Evolutionary conservation across 2,329 filamentous ascomycete species (phyloP).

Genomic region (Acrocalymma vagum): DNA sequence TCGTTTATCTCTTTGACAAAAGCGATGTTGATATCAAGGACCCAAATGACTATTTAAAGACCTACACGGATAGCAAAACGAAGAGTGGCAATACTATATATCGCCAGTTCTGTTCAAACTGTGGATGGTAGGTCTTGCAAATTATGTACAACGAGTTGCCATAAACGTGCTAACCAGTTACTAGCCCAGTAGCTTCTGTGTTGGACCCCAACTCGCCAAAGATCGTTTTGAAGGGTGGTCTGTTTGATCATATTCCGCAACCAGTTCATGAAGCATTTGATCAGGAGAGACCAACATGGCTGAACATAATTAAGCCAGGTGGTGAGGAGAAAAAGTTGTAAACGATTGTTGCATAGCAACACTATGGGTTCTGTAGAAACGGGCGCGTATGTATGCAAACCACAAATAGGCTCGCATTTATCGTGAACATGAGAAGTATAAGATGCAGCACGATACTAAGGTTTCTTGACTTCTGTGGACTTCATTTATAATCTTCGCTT

Average conservation of each 20-base stretch:
- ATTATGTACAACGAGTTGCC: neutral
- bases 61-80: conserved; percentile 36
- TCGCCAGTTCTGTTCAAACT: conserved; percentile 39
- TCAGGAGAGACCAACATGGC: conserved; percentile 31
- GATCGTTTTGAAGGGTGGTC: conserved; percentile 33
- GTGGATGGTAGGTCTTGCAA: conserved; percentile 30
- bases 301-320: conserved; percentile 27
- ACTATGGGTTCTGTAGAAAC: too few species aligned
- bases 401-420: too few species aligned
- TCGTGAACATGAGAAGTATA: too few species aligned
- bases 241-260: conserved; percentile 32
- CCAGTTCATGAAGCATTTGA: conserved; percentile 25
- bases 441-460: too few species aligned
- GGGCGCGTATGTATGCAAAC: too few species aligned
- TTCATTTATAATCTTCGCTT: too few species aligned
- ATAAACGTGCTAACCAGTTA: conserved; percentile 2
- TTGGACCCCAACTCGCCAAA: conserved; percentile 19
- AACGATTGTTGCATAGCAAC: too few species aligned
- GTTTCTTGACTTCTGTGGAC: too few species aligned
- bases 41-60: conserved; percentile 26
- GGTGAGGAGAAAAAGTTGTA: too few species aligned
- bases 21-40: conserved; percentile 30
- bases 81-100: conserved; percentile 34
- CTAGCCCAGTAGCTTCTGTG: conserved; percentile 32
- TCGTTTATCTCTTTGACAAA: conserved; percentile 31